phyloP scores from a whole-genome alignment of 2,329 filamentous ascomycete genomes.

The Penicillium sp. region DNA sequence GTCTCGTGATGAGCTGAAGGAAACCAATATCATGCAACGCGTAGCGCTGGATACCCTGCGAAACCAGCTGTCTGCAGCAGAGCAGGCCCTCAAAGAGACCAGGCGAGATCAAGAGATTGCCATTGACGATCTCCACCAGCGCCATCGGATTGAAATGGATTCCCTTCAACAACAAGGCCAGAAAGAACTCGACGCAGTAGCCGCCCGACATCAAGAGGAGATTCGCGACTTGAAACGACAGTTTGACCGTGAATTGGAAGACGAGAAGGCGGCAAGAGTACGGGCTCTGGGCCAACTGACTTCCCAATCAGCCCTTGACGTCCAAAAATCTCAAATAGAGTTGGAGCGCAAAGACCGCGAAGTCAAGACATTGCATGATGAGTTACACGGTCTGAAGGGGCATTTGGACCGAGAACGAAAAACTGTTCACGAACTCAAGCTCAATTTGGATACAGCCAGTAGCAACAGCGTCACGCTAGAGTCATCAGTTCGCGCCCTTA shows the following conservation, averaged over 20 bases:
- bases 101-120: slow-evolving; percentile 53
- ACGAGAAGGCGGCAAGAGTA: slow-evolving; percentile 50
- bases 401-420: slow-evolving; percentile 63
- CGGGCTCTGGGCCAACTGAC: slow-evolving; percentile 42
- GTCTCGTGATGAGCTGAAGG: slow-evolving; percentile 51
- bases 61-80: slow-evolving; percentile 51
- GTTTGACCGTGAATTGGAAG: slow-evolving; percentile 65
- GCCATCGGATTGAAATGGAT: slow-evolving; percentile 50
- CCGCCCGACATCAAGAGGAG: slow-evolving; percentile 65
- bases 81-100: slow-evolving; percentile 52
- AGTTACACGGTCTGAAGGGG: slow-evolving; percentile 44
- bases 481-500: slow-evolving; percentile 70
- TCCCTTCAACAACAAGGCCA: slow-evolving; percentile 43
- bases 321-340: slow-evolving; percentile 44
- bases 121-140: slow-evolving; percentile 53
- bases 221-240: slow-evolving; percentile 63
- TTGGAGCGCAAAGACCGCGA: slow-evolving; percentile 57
- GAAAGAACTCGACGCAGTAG: slow-evolving; percentile 58
- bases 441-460: slow-evolving; percentile 59
- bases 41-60: slow-evolving; percentile 66
- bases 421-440: slow-evolving; percentile 58
- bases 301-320: slow-evolving; percentile 38
- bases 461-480: slow-evolving; percentile 67
- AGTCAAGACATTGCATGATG: slow-evolving; percentile 44
- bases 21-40: slow-evolving; percentile 57